Percentiles rank a stretch among this genome's conserved stretches.
Conservation (phyloP, 768 basidiomycete species). For the Polyporus arcularius region DNA sequence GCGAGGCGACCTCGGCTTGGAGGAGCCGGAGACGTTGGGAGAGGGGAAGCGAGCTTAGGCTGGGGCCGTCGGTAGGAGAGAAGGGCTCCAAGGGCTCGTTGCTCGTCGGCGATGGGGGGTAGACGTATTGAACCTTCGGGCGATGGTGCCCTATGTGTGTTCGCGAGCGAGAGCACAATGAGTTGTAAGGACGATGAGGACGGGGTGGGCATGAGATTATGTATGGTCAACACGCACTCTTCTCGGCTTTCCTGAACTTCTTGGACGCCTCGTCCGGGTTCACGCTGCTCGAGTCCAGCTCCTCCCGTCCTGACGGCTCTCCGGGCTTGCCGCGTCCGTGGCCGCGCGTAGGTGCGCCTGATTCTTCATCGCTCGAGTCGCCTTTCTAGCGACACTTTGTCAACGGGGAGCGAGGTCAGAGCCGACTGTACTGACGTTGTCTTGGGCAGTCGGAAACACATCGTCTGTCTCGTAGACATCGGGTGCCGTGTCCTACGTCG, state of each 20-base stretch:
- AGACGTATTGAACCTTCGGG: constrained; percentile 56
- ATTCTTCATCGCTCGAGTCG: constrained; percentile 71
- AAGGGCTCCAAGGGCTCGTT: constrained; percentile 45
- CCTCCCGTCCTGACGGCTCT: constrained; percentile 52
- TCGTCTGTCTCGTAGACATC: constrained; percentile 95
- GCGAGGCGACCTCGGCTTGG: constrained; percentile 73
- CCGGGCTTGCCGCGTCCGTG: constrained; percentile 39
- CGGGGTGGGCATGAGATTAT: background rate
- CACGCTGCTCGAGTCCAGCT: constrained; percentile 67
- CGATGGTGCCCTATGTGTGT: constrained; percentile 45
- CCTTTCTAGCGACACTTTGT: constrained; percentile 43
- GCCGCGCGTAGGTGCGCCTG: constrained; percentile 41
- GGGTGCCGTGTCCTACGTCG: constrained; percentile 77
- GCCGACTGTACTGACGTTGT: constrained; percentile 44
- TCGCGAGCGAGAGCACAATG: background rate
- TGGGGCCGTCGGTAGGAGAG: constrained; percentile 41
- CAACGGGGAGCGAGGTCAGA: background rate
- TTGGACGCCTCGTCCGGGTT: constrained; percentile 66
- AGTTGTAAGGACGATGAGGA: background rate
- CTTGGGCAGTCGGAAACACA: constrained; percentile 53
- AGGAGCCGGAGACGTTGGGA: constrained; percentile 52
- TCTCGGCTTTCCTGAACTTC: constrained; percentile 73
- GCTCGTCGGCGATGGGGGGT: constrained; percentile 66
- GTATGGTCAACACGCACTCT: constrained; percentile 27
- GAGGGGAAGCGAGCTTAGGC: constrained; percentile 18